These are phyloP conservation scores for Penicillium arizonense DNA, from an alignment of 495 filamentous ascomycete species.

Conservation along the genomic window DNA sequence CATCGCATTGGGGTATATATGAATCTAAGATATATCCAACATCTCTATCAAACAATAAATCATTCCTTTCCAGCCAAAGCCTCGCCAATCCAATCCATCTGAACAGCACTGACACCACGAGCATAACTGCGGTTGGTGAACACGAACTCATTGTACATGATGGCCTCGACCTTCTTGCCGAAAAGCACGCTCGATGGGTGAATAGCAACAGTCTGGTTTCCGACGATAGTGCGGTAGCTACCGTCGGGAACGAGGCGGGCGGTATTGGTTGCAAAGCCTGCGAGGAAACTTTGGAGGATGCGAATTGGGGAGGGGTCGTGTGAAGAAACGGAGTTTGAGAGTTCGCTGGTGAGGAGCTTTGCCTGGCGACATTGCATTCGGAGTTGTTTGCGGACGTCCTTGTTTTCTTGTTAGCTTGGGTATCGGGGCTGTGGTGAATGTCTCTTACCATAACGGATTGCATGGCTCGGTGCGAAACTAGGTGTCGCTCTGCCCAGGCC, in stretches of 20 bases:
- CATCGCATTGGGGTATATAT: slow-evolving; percentile 16
- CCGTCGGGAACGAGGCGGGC: slow-evolving; percentile 80
- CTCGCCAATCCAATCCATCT: slow-evolving; percentile 84
- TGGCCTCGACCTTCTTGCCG: slow-evolving; percentile 85
- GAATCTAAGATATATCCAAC: slow-evolving; percentile 9
- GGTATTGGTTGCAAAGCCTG: slow-evolving; percentile 78
- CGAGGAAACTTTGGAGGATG: slow-evolving; percentile 78
- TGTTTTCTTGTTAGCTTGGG: slow-evolving; percentile 4
- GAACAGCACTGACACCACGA: slow-evolving; percentile 80
- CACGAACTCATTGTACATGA: slow-evolving; percentile 95
- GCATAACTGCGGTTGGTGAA: slow-evolving; percentile 92
- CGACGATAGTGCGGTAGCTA: slow-evolving; percentile 79
- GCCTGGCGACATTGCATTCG: slow-evolving; percentile 57
- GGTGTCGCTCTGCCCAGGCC: slow-evolving; percentile 74
- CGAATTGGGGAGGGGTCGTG: slow-evolving; percentile 37
- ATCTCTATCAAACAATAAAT: slow-evolving; percentile 1
- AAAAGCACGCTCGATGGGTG: slow-evolving; percentile 86
- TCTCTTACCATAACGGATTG: slow-evolving; percentile 64
- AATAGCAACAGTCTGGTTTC: slow-evolving; percentile 82
- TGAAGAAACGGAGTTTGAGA: slow-evolving; percentile 8
- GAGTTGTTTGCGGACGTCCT: slow-evolving; percentile 88
- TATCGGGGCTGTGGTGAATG: not conserved
- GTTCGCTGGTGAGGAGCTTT: slow-evolving; percentile 34
- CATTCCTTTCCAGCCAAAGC: slow-evolving; percentile 45
- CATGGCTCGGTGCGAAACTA: slow-evolving; percentile 83